phyloP scores from a whole-genome alignment of 192 early-diverging fungal genomes.

The Coemansia sp. region DNA sequence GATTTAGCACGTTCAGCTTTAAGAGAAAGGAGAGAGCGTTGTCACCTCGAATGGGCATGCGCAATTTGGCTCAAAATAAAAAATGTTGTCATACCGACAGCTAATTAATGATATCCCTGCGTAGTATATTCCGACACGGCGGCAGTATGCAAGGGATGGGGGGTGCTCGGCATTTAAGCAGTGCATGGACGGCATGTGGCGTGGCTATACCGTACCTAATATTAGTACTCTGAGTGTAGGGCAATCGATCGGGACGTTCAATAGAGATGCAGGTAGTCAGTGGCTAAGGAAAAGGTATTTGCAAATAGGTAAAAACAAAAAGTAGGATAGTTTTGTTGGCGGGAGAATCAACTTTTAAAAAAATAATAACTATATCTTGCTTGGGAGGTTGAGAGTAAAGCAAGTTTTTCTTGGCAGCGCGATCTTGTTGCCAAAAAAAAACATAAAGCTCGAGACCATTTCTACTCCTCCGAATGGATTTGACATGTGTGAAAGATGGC shows the following conservation, averaged over 20 bases:
- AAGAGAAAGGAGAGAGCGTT: neutral
- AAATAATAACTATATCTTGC: neutral
- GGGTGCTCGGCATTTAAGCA: neutral
- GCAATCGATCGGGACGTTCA: neutral
- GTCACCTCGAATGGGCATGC: neutral
- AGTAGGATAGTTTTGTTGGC: neutral
- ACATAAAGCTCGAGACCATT: neutral
- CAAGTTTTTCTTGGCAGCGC: neutral
- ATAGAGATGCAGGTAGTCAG: neutral
- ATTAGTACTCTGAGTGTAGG: neutral
- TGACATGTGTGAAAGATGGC: neutral
- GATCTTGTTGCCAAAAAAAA: neutral
- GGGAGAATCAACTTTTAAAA: neutral
- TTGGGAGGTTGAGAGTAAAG: neutral
- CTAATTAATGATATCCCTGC: conserved; percentile 6
- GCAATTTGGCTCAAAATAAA: neutral
- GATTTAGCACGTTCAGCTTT: neutral
- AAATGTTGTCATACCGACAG: neutral
- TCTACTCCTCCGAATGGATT: neutral
- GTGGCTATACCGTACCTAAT: neutral
- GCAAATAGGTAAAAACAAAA: too few relatives aligned
- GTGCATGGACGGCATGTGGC: conserved; percentile 1
- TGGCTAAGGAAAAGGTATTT: neutral
- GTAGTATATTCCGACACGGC: neutral
- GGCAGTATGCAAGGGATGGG: neutral